Evolutionary conservation across 371 early-diverging fungal species (phyloP), one percentile per base, ranked within the genome.

Genomic region (Mucor saturninus): DNA sequence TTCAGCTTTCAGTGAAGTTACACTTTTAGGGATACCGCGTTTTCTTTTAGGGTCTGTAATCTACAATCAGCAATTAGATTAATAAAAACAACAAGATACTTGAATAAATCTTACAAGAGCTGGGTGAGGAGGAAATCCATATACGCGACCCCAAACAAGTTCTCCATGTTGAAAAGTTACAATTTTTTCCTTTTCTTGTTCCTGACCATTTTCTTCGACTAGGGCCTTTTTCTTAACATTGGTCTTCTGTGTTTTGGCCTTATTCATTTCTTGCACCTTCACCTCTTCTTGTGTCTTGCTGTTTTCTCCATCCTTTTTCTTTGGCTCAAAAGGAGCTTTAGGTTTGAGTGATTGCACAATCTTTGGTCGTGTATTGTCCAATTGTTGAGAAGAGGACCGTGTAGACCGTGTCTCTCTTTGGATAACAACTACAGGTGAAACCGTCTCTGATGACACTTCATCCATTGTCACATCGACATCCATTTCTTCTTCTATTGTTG

Each of bases 121-220:
- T 42, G 81, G 81, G 60, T 81, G 81, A 2, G 75, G 59, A 21
- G 81, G 81, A 51, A 76, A 81, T 11, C 79, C 76, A 40, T 52
- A 63, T 4, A 81, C 79, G 29, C 74, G 69, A 2, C 79, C 81
- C 81, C 81, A 81, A 14, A 81, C 77, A 60, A 81, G 64, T 32
- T 68, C 59, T 35, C 62, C 49, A 8, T 62, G 15, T 11, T 32
- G 48, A 55, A 54, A 62, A 15, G 38, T 46, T 4, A 62, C 15
- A 15, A 2, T 54, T 21, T 21, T 21, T 21, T 21, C 21, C 21
- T 21, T 21, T 21, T 21, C 21, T 21, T 21, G 21, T 21, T 21
- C 21, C 21, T 21, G 21, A 14, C 3, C 5, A 11, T 30, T n/a
- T 13, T 21, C 38, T 21, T 40, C 32, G 2, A 28, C 45, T 3